Evolutionary conservation across 129 eudicot species (phyloP).

Genomic region (Silybum marianum): DNA sequence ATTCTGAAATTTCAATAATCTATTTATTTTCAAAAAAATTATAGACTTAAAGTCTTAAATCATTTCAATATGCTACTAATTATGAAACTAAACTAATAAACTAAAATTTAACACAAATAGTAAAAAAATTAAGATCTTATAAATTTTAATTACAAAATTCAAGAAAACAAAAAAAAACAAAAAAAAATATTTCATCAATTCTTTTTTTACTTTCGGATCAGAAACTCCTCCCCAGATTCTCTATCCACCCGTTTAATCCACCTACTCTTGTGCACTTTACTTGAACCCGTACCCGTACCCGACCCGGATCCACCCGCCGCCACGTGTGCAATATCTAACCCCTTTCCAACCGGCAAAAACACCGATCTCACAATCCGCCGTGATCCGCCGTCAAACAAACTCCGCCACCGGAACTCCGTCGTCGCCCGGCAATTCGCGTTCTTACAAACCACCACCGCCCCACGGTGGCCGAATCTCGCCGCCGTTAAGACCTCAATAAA

Average conservation of each 20-base stretch:
- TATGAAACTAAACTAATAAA: no score
- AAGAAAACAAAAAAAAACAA: no score
- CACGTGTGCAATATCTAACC: constrained; percentile 75
- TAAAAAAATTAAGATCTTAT: background rate
- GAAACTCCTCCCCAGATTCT: constrained; percentile 56
- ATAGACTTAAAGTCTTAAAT: no score
- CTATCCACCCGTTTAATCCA: constrained; percentile 60
- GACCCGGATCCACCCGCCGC: constrained; percentile 40
- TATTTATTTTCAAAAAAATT: no score
- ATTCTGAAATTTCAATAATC: no score
- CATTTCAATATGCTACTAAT: no score
- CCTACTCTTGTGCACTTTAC: constrained; percentile 21
- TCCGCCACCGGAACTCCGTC: constrained; percentile 56
- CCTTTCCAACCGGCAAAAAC: constrained; percentile 72
- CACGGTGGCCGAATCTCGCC: constrained; percentile 63
- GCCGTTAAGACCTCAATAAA: constrained; percentile 39
- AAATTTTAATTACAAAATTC: constrained; percentile 8
- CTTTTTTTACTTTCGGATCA: constrained; percentile 39
- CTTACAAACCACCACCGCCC: constrained; percentile 79
- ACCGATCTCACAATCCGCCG: constrained; percentile 63
- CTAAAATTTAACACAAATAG: background rate
- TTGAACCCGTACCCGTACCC: constrained; percentile 4
- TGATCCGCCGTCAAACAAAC: constrained; percentile 46
- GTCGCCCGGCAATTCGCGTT: constrained; percentile 45
- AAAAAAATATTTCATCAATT: background rate